Evolutionary conservation across 495 filamentous ascomycete genomes (phyloP), one percentile per base, ranked within the genome.

Genomic region (Aspergillus mulundensis): DNA sequence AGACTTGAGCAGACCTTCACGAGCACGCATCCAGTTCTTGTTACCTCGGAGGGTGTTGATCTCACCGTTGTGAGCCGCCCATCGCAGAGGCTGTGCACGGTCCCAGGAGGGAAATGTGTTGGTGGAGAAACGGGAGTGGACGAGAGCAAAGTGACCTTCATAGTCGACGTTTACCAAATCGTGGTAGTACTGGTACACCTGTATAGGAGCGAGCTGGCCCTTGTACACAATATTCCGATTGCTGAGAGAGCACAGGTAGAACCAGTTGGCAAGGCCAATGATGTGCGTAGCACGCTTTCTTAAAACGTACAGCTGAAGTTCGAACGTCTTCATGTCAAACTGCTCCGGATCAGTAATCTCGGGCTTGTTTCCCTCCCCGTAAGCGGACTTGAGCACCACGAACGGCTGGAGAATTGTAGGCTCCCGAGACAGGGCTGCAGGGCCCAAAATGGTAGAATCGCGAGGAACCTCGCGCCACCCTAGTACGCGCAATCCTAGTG

Each of bases 181-280:
- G 72, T 97, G 88, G 77, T 96, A 99, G 76, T 99, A 99, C 69
- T 94, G 84, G 73, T 99, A 99, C n/a, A 99, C 94, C 72, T 99
- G 94, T 16, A 93, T 84, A 18, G 94, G 94, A 40, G 94, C 88
- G 59, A 99, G 77, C 72, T 99, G 94, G 57, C 94, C 94, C 82
- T 99, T 99, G 80, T 99, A 99, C 39, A 99, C 88, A 70, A 99
- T 97, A 73, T 97, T 99, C 70, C 91, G 91, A 82, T 96, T 97
- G 70, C 90, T 96, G 59, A 99, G 79, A 34, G 93, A 97, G 81
- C 92, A 97, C 42, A 97, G 77, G 69, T 99, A 99, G 80, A 97
- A 99, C 94, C 94, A 99, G 69, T 97, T 97, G 71, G 94, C 90
- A 18, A 97, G 80, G 41, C 95, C 94, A 68, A 97, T 93, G 56